Base-by-base conservation (phyloP, 116 monocot genomes). In the Dioscorea cayenensis region DNA sequence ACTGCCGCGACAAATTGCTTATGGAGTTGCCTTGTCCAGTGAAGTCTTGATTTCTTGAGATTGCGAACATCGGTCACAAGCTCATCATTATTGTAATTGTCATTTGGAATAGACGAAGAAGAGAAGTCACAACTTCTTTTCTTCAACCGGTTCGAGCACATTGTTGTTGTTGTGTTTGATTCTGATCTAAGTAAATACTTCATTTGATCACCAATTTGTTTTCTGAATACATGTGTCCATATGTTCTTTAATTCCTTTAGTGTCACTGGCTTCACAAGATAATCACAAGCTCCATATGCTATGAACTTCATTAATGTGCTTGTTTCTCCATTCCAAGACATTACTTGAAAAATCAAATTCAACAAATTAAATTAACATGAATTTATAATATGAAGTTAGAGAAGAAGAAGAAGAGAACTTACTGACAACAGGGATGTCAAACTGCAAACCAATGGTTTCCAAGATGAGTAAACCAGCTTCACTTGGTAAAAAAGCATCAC, bases 201-300 rank as follows among this genome's bases (percentile, higher is more conserved):
- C 43, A 43, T 43, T 43, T 43, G 43, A 43, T 43, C 43, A 43
- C 11, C 43, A 3, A 43, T 77, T 50, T 73, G 72, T 27, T 78
- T 72, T 20, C 78, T 27, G 52, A 77, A 82, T 25, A 77, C 74
- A 48, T 77, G 74, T 50, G 73, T 77, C 77, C 77, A 82, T 14
- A 77, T 74, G 22, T 77, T 82, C 22, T 38, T 73, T 60, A 77
- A n/a, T 43, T 74, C 77, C 36, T 73, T 77, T 10, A 77, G 16
- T 6, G 19, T 81, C 64, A 81, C 27, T 14, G 81, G 81, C 36
- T 81, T 81, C 29, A 77, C 64, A 21, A 81, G 67, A 36, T 77
- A 77, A 72, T 81, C 81, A 63, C 73, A 73, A 23, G 81, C 81
- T 14, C 81, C 81, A 50, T 77, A 43, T 2, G 72, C 59, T 7